Conservation (phyloP, 352 stramenopile species). For the Phytopythium delawarense region DNA sequence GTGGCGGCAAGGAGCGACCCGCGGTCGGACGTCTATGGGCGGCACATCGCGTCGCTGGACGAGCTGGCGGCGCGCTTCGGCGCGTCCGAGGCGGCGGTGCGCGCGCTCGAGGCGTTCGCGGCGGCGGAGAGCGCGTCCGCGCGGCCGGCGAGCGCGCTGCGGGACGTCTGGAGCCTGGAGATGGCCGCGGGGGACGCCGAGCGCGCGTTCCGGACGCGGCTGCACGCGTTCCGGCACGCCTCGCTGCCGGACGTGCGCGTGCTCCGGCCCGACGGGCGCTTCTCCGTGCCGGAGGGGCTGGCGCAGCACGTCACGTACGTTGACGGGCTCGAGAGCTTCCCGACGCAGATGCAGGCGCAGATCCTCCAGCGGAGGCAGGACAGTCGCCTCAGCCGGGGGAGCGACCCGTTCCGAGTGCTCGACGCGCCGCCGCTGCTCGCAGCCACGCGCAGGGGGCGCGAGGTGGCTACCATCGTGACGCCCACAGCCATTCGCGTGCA, state of each 20-base stretch:
- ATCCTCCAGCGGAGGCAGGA: slow-evolving; percentile 24
- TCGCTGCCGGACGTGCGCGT: slow-evolving; percentile 26
- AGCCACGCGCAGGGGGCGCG: slow-evolving; percentile 8
- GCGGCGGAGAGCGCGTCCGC: slow-evolving; percentile 7
- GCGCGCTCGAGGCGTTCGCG: slow-evolving; percentile 22
- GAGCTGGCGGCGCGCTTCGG: slow-evolving; percentile 37
- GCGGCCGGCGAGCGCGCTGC: slow-evolving; percentile 14
- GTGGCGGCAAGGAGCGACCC: slow-evolving; percentile 46
- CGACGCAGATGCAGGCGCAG: slow-evolving; percentile 55
- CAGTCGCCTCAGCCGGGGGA: slow-evolving; percentile 6
- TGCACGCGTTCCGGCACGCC: slow-evolving; percentile 46
- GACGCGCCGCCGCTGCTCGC: slow-evolving; percentile 9
- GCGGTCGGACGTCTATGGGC: slow-evolving; percentile 38
- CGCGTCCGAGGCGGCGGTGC: slow-evolving; percentile 15
- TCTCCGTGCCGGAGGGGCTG: slow-evolving; percentile 33
- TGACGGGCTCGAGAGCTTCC: slow-evolving; percentile 70
- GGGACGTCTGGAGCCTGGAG: slow-evolving; percentile 47
- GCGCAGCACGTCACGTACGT: slow-evolving; percentile 46
- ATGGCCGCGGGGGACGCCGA: slow-evolving; percentile 41
- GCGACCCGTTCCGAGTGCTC: slow-evolving; percentile 31
- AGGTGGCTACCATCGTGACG: slow-evolving; percentile 21
- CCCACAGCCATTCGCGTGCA: slow-evolving; percentile 43
- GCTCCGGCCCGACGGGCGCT: slow-evolving; percentile 34
- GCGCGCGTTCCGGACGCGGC: slow-evolving; percentile 39
- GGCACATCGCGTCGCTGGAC: slow-evolving; percentile 28